phyloP scores from a whole-genome alignment of 108 stramenopile species.

The Cylindrotheca closterium region DNA sequence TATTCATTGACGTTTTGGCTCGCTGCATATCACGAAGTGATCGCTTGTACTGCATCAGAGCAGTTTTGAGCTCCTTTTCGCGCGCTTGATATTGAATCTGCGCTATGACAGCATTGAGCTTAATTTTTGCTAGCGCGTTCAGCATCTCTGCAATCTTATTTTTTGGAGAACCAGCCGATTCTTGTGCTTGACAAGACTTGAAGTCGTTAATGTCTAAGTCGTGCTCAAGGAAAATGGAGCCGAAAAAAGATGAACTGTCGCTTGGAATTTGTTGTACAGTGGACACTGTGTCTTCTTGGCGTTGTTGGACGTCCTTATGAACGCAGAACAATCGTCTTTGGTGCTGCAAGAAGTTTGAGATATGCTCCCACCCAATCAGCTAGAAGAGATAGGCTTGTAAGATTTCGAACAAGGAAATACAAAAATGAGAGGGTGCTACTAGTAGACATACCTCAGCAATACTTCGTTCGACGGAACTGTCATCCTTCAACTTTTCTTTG shows the following conservation, averaged over 20 bases:
- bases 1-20: neutral
- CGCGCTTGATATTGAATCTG: slow-evolving; percentile 12
- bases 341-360: slow-evolving; percentile 9
- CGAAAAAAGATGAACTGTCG: slow-evolving; percentile 1
- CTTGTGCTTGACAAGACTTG: neutral
- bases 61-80: slow-evolving; percentile 14
- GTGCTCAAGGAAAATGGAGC: neutral
- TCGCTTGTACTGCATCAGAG: slow-evolving; percentile 9
- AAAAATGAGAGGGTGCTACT: too few relatives aligned
- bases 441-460: too few relatives aligned
- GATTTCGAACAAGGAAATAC: too few relatives aligned
- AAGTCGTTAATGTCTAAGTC: neutral
- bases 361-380: neutral
- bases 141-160: neutral
- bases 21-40: neutral
- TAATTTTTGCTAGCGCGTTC: neutral
- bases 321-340: slow-evolving; percentile 1
- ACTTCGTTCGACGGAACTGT: too few relatives aligned
- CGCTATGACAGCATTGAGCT: slow-evolving; percentile 7
- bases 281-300: too few relatives aligned
- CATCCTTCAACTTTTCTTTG: too few relatives aligned
- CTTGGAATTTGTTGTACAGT: too few relatives aligned
- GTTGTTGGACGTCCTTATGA: too few relatives aligned
- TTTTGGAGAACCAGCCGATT: neutral
- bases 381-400: too few relatives aligned